Percentiles rank a stretch among this genome's conserved stretches.
Evolutionary conservation across 257 asterid species (phyloP).

Genomic region (Nyctanthes arbortristis): DNA sequence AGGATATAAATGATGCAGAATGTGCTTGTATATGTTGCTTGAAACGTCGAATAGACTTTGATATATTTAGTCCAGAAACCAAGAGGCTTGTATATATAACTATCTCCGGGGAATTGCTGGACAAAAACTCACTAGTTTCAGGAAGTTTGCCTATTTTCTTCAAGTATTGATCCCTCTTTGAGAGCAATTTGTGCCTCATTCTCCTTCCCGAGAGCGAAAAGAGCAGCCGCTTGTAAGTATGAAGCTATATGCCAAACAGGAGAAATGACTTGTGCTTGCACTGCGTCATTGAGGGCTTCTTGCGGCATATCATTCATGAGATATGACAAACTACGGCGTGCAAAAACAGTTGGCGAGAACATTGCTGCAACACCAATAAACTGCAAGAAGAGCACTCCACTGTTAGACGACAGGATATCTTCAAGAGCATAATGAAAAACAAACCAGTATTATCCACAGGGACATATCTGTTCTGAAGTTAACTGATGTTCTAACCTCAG

Average conservation of each 20-base stretch:
- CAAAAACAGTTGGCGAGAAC: conserved; percentile 68
- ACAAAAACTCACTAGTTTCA: conserved; percentile 24
- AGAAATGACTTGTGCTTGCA: conserved; percentile 69
- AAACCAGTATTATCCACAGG: no score
- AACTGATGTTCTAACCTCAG: conserved; percentile 41
- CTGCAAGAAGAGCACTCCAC: conserved; percentile 39
- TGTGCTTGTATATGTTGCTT: conserved; percentile 6
- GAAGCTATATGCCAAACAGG: conserved; percentile 80
- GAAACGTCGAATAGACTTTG: conserved; percentile 24
- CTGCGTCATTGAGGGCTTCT: conserved; percentile 69
- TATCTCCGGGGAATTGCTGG: conserved; percentile 12
- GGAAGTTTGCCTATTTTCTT: conserved; percentile 49
- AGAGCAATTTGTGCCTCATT: conserved; percentile 73
- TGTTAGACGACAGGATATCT: neutral
- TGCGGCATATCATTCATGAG: conserved; percentile 63
- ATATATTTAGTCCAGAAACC: conserved; percentile 22
- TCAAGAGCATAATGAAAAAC: no score
- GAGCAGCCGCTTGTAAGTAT: conserved; percentile 62
- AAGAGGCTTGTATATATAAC: conserved; percentile 20
- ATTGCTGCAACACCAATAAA: conserved; percentile 66
- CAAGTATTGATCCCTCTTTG: conserved; percentile 68
- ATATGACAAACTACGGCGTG: conserved; percentile 67
- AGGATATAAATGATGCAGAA: conserved; percentile 22
- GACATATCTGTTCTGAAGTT: no score
- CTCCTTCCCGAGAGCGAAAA: conserved; percentile 65